Evolutionary conservation across 1,139 yeast species (phyloP), one percentile per base, ranked within the genome.

Genomic region (Yarrowia galli): DNA sequence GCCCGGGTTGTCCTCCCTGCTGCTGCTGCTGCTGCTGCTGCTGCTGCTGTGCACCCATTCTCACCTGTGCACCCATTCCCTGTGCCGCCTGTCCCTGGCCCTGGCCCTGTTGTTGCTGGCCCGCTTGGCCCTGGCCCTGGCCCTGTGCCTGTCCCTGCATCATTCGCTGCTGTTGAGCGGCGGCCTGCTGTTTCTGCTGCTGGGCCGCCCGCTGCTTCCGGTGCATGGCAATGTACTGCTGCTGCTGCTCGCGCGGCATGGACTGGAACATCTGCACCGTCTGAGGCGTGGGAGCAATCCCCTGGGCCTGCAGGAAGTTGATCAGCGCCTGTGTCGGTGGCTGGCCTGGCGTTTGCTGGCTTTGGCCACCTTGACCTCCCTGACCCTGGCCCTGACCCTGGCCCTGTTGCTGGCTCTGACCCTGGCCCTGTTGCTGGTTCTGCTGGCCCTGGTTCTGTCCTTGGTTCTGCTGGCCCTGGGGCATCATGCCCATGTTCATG

Each of bases 141-240:
- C 58, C 10, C 32, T 28, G 32, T 3, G 10, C 38, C 38, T 36
- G 40, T 2, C 40, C 75, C 70, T 67, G 75, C 74, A 38, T 71
- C 73, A 28, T 71, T 69, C 51, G 70, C 70, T 53, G 72, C 72
- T 58, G 72, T 70, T 67, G 71, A 61, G 68, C 70, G 49, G 68
- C 71, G 32, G 67, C 69, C 56, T 67, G 63, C 28, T 69, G 70
- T 35, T 66, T 70, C 51, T 70, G 71, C 48, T 71, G 72, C 58
- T 65, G 69, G 43, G 48, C 51, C 7, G 54, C 71, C 28, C 66
- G 70, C 43, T 65, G 72, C 64, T 65, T 68, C 6, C 65, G 67
- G 48, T 68, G 68, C 60, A 54, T 63, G 32, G 65, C 51, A 35
- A 64, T 64, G 36, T 69, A 68, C 49, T 68, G 70, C 60, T 54